phyloP scores from a whole-genome alignment of 2,329 filamentous ascomycete genomes.

The Stachybotrys chlorohalonatus region DNA sequence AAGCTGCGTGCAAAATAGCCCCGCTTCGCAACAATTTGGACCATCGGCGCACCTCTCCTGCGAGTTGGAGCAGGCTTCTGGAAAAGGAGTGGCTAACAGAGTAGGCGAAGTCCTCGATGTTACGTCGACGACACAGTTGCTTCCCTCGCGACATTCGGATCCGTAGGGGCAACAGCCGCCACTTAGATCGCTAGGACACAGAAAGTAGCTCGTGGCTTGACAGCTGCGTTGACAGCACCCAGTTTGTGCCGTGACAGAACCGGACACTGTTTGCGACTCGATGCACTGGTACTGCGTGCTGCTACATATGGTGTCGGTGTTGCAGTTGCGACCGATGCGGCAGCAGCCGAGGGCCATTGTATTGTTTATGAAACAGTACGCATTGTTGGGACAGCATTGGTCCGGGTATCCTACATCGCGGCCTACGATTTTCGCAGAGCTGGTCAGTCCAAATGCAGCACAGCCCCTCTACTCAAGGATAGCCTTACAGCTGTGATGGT shows the following conservation, averaged over 20 bases:
- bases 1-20: conserved; percentile 31
- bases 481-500: conserved; percentile 22
- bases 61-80: conserved; percentile 33
- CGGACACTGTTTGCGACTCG: conserved; percentile 9
- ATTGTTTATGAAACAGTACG: conserved; percentile 35
- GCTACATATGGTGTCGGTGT: conserved; percentile 23
- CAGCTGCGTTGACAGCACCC: conserved; percentile 33
- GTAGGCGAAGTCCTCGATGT: conserved; percentile 14
- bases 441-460: background rate
- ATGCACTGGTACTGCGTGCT: conserved; percentile 8
- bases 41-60: conserved; percentile 35
- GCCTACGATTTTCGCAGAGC: conserved; percentile 18
- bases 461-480: background rate
- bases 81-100: conserved; percentile 22
- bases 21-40: conserved; percentile 39
- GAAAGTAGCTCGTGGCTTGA: conserved; percentile 30
- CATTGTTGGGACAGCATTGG: conserved; percentile 32
- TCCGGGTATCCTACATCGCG: conserved; percentile 28
- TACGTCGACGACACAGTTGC: conserved; percentile 21
- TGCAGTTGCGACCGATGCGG: conserved; percentile 28
- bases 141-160: conserved; percentile 27
- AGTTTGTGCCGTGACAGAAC: conserved; percentile 13
- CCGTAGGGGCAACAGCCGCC: conserved; percentile 41
- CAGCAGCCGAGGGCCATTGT: conserved; percentile 28
- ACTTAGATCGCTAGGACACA: conserved; percentile 33